phyloP scores from a whole-genome alignment of 768 basidiomycete species.

The Tylopilus balloui region DNA sequence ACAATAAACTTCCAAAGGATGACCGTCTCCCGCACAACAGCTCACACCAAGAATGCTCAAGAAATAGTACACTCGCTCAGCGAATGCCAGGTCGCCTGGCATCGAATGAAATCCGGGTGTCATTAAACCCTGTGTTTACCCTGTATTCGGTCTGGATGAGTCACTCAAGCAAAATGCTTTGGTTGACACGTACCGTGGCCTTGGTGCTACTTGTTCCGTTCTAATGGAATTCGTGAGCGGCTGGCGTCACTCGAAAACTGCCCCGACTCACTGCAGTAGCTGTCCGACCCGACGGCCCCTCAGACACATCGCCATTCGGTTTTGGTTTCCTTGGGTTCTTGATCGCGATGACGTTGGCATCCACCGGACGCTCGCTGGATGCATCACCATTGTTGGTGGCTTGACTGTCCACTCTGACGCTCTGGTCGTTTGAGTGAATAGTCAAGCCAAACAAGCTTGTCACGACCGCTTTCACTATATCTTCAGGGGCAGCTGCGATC shows the following conservation, averaged over 20 bases:
- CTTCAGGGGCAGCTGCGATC: conserved; percentile 20
- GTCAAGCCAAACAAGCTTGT: conserved; percentile 31
- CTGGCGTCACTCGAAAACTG: background rate
- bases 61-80: background rate
- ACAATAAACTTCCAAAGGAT: background rate
- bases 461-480: conserved; percentile 27
- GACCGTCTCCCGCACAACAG: background rate
- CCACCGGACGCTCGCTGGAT: background rate
- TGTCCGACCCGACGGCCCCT: background rate
- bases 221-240: conserved; percentile 5
- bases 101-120: too few relatives aligned
- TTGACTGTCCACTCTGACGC: conserved; percentile 9
- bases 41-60: background rate
- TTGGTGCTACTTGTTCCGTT: background rate
- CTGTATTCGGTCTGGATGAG: conserved; percentile 3
- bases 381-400: background rate
- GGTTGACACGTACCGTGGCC: conserved; percentile 4
- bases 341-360: background rate
- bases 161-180: background rate
- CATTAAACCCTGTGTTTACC: background rate
- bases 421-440: background rate
- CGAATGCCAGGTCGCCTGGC: background rate
- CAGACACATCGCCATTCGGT: background rate
- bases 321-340: background rate
- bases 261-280: background rate